Evolutionary conservation across 768 basidiomycete genomes (phyloP).

Genomic region (Rhizopogon salebrosus): DNA sequence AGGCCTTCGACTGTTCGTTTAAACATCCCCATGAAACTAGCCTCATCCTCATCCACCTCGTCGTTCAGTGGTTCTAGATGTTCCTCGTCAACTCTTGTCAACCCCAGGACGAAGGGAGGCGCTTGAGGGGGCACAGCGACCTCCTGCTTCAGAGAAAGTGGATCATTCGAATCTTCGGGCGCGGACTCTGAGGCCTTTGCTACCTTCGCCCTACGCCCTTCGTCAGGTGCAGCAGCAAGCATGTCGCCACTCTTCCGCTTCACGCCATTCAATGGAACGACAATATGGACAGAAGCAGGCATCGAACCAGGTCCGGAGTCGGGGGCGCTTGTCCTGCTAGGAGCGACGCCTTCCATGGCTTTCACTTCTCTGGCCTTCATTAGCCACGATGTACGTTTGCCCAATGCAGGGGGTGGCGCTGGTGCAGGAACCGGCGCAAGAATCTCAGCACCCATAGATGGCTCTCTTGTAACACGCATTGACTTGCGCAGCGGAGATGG

Average conservation of each 20-base stretch:
- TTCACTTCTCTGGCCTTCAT: slow-evolving; percentile 72
- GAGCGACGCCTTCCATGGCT: slow-evolving; percentile 50
- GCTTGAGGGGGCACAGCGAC: background rate
- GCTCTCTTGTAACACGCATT: slow-evolving; percentile 44
- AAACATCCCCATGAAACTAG: slow-evolving; percentile 55
- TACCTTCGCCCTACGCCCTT: slow-evolving; percentile 43
- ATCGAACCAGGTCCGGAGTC: background rate
- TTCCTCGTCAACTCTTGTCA: slow-evolving; percentile 14
- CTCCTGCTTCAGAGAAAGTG: slow-evolving; percentile 4
- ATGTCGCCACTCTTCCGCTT: slow-evolving; percentile 69
- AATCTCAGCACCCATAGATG: slow-evolving; percentile 26
- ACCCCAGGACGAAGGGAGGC: background rate
- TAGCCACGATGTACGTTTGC: slow-evolving; percentile 78
- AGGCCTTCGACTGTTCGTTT: slow-evolving; percentile 70
- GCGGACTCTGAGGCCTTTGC: slow-evolving; percentile 38
- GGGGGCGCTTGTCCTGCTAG: slow-evolving; percentile 23
- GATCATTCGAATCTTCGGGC: slow-evolving; percentile 11
- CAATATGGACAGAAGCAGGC: slow-evolving; percentile 1
- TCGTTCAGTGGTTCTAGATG: slow-evolving; percentile 7
- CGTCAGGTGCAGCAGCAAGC: slow-evolving; percentile 25
- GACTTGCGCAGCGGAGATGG: slow-evolving; percentile 71
- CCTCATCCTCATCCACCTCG: slow-evolving; percentile 29
- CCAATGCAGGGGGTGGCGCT: slow-evolving; percentile 30
- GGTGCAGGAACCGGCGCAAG: slow-evolving; percentile 31
- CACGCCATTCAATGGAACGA: slow-evolving; percentile 21